Base-by-base conservation (phyloP, 306 rosid species). In the Malus domestica region DNA sequence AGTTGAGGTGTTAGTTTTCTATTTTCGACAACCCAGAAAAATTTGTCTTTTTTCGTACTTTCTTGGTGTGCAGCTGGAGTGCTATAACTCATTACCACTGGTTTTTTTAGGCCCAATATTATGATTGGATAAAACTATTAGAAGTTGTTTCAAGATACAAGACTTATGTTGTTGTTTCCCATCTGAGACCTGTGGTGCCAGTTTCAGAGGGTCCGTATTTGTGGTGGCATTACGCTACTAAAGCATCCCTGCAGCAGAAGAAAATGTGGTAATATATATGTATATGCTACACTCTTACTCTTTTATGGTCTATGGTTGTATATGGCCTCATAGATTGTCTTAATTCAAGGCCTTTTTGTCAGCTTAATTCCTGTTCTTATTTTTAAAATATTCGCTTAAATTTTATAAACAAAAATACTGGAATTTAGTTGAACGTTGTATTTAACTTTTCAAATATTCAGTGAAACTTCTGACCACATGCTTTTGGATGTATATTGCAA, bases 171-270 rank as follows among this genome's bases (percentile, higher is more conserved):
- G 99, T 88, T 73, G 84, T 92, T 81, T 89, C 92, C 77, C 97
- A 95, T 86, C 82, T 95, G 73, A 86, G 97, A 77, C 99, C 99
- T 65, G 62, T 83, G 64, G 81, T 87, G 72, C 82, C 99, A 80
- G 85, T 92, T 71, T 87, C 90, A 42, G 86, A 76, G 78, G 85
- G 82, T 81, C 91, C 89, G 58, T 23, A 22, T 72, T 69, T 90
- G 84, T 95, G 97, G 99, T 95, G 97, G 99, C 89, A 78, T 75
- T 92, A 89, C 86, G 99, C 97, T 80, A 89, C 89, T 75, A 89
- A 87, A 83, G 97, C 97, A 69, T 71, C 82, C 22, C 78, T 95
- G 83, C 99, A 87, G 90, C 96, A 92, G 90, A 91, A 84, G 86
- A 86, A 89, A 88, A 79, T 84, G 88, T 95, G 97, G 99, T 95